These are phyloP conservation scores for Pugionium cornutum DNA, from an alignment of 345 rosid genomes.

Conservation along the genomic window DNA sequence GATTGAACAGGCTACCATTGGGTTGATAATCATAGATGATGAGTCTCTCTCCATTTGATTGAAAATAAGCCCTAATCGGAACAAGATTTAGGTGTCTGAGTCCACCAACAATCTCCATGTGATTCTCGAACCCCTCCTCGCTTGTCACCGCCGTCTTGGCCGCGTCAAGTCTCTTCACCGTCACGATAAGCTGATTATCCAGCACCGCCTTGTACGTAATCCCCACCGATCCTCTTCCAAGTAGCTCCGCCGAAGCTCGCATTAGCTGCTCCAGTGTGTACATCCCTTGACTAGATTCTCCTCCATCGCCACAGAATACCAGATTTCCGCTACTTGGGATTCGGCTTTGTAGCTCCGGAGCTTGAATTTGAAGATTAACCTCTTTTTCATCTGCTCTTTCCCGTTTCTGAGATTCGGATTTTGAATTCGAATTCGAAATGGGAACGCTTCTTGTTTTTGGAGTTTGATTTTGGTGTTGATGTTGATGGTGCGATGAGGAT, in stretches of 20 bases:
- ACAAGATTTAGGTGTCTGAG: constrained; percentile 75
- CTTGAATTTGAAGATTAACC: constrained; percentile 28
- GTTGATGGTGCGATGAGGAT: constrained; percentile 16
- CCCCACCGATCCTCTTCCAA: constrained; percentile 85
- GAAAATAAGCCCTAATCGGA: constrained; percentile 71
- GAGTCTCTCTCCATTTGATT: constrained; percentile 85
- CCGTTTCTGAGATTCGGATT: constrained; percentile 17
- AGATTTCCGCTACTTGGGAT: constrained; percentile 55
- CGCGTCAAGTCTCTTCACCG: constrained; percentile 82
- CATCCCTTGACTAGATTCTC: constrained; percentile 35
- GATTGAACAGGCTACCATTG: constrained; percentile 86
- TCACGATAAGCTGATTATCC: constrained; percentile 69
- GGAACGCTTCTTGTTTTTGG: constrained; percentile 27
- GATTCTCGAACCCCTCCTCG: constrained; percentile 63
- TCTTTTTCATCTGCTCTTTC: constrained; percentile 25
- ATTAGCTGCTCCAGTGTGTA: constrained; percentile 80
- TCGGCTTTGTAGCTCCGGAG: constrained; percentile 35
- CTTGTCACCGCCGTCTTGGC: constrained; percentile 69
- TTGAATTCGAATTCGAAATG: background rate
- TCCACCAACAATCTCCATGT: constrained; percentile 75
- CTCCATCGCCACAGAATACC: constrained; percentile 49
- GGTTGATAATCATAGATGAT: constrained; percentile 81
- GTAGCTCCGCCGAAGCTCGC: constrained; percentile 91
- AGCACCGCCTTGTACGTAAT: constrained; percentile 87
- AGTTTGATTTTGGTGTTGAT: constrained; percentile 28